Base-by-base conservation (phyloP, 345 rosid species). In the sweet orange (Citrus sinensis) region DNA sequence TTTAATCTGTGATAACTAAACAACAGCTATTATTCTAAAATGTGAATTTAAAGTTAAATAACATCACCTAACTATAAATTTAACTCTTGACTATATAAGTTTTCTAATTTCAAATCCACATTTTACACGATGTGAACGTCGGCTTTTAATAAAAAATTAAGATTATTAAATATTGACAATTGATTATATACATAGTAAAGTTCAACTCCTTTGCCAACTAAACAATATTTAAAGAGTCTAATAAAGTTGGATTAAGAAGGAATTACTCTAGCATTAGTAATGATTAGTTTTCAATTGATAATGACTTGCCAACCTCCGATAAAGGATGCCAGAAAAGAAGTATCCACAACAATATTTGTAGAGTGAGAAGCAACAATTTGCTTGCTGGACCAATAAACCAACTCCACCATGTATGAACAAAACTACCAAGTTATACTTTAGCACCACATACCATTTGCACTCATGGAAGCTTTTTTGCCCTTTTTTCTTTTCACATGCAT, bases 231-330 rank as follows among this genome's bases (percentile, higher is more conserved):
- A 46, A 30, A 46, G 19, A 25, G 39, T 59, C 27, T 60, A 59
- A 63, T 75, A 16, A 55, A 59, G 46, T 24, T n/a, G 37, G 65
- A 37, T 56, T 66, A 55, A 66, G 66, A 76, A 55, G 34, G 72
- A 14, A 37, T 67, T 35, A 54, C 35, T n/a, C 14, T 24, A 24
- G 8, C n/a, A 76, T 13, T 32, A 34, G 13, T 13, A 35, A 66
- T 67, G 54, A 76, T 76, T 67, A 55, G 51, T 76, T 51, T 76
- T 32, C 1, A 76, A 32, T n/a, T 35, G 83, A 80, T 10, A 51
- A 68, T 40, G 85, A 83, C 83, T 20, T 32, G 75, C 73, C 73
- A 83, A 72, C 79, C 58, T 13, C 76, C 46, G 37, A 56, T 80
- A 29, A 56, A 64, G 30, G 37, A 56, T 76, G 73, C 63, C 61